phyloP scores from a whole-genome alignment of 2,329 filamentous ascomycete species.

The Helotiales sp. region DNA sequence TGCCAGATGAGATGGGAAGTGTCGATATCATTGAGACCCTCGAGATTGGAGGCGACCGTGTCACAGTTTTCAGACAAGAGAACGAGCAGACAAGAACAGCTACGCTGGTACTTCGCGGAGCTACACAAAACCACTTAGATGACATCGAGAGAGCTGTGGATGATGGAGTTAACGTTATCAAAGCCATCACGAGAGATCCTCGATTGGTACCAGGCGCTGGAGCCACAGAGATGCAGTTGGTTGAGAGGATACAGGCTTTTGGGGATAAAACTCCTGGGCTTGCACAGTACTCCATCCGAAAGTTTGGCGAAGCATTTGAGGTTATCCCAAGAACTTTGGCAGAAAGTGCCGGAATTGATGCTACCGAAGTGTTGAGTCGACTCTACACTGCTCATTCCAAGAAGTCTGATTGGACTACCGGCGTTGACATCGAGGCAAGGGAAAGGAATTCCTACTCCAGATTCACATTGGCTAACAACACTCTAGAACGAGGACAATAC shows the following conservation, averaged over 20 bases:
- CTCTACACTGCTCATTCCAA: slow-evolving; percentile 93
- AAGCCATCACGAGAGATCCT: slow-evolving; percentile 93
- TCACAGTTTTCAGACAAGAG: slow-evolving; percentile 98
- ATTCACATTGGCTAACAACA: slow-evolving; percentile 14
- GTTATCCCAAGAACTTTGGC: slow-evolving; percentile 92
- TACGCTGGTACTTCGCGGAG: slow-evolving; percentile 89
- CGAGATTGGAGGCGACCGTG: slow-evolving; percentile 96
- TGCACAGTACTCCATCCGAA: slow-evolving; percentile 94
- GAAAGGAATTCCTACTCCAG: slow-evolving; percentile 26
- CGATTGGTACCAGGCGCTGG: slow-evolving; percentile 91
- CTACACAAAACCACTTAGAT: slow-evolving; percentile 97
- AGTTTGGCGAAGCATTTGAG: slow-evolving; percentile 96
- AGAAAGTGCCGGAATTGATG: slow-evolving; percentile 92
- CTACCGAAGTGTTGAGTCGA: slow-evolving; percentile 91
- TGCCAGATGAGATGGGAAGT: slow-evolving; percentile 99
- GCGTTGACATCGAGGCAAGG: slow-evolving; percentile 83
- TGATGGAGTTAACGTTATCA: slow-evolving; percentile 97
- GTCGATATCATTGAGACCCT: slow-evolving; percentile 95
- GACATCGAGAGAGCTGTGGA: slow-evolving; percentile 96
- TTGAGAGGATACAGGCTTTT: slow-evolving; percentile 86
- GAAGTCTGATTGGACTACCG: slow-evolving; percentile 83
- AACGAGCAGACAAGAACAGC: slow-evolving; percentile 89
- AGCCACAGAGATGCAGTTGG: slow-evolving; percentile 89
- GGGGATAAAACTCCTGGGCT: slow-evolving; percentile 92
- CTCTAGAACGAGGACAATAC: slow-evolving; percentile 70